Evolutionary conservation across 805 yeast genomes (phyloP).

Genomic region (Kazachstania kunashirensis): DNA sequence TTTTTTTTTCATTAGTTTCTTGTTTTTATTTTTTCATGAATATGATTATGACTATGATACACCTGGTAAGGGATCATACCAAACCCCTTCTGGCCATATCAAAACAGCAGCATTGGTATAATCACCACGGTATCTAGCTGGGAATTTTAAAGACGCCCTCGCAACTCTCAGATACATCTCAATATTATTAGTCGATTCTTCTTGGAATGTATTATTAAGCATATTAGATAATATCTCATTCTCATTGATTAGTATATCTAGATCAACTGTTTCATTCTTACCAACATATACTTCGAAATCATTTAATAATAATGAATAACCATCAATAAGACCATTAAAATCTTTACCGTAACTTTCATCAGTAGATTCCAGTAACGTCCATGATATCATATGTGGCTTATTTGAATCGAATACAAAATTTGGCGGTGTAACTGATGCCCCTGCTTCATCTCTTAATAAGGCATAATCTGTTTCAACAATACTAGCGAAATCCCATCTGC

Average conservation of each 20-base stretch:
- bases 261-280: slow-evolving; percentile 34
- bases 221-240: slow-evolving; percentile 25
- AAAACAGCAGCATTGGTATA: slow-evolving; percentile 55
- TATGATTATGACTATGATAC: slow-evolving; percentile 31
- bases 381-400: slow-evolving; percentile 20
- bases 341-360: slow-evolving; percentile 11
- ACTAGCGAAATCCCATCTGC: slow-evolving; percentile 91
- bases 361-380: slow-evolving; percentile 13
- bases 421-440: slow-evolving; percentile 43
- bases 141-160: slow-evolving; percentile 33
- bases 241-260: slow-evolving; percentile 29
- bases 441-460: slow-evolving; percentile 65
- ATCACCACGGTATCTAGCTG: slow-evolving; percentile 41
- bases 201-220: slow-evolving; percentile 28
- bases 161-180: slow-evolving; percentile 50
- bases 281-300: slow-evolving; percentile 74
- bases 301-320: slow-evolving; percentile 60
- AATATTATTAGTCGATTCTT: slow-evolving; percentile 15
- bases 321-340: slow-evolving; percentile 31
- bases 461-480: slow-evolving; percentile 67
- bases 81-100: slow-evolving; percentile 50
- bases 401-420: slow-evolving; percentile 21
- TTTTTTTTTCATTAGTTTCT: too few species aligned
- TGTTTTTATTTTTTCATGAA: too few species aligned
- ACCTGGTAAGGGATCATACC: slow-evolving; percentile 44